Evolutionary conservation across 1,284 basidiomycete genomes (phyloP), one percentile per base, ranked within the genome.

Genomic region (Fistulinella cinereoalba): DNA sequence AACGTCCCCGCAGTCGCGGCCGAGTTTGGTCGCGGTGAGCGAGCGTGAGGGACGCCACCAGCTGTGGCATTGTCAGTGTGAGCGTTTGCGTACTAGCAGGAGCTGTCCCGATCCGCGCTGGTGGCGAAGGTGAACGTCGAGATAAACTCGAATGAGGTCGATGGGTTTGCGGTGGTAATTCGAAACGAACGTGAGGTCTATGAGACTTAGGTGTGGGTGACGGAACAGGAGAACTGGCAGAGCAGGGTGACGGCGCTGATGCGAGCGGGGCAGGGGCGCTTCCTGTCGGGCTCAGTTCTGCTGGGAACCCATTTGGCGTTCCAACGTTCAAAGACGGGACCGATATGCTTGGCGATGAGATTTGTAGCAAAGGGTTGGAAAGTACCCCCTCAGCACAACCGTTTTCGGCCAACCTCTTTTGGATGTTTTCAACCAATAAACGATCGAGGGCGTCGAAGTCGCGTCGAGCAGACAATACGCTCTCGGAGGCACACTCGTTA

Each of bases 41-140:
- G 37, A 64, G 57, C 1, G 43, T 64, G 15, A 64, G 56, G 12
- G 58, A 52, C 19, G 62, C 62, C n/a, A 67, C 64, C 12, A 64
- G 64, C 37, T 64, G 62, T 0, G 65, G 56, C 43, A 66, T 62
- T 3, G 65, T 54, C 56, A 64, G 49, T 19, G 53, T 52, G 44
- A 51, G 50, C 19, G 40, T 51, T 24, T 44, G 58, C 10, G 37
- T 19, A 4, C 42, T 44, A 18, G 41, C 9, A 12, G 51, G 12
- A 6, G 44, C 18, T 2, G 47, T 15, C 12, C 52, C 51, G 6
- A 46, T 42, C 44, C 53, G 58, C 40, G 49, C 39, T 1, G 64
- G 62, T 37, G 62, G 64, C 8, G 64, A 65, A 9, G 61, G 61
- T 8, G 62, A 65, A 28, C 65, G 65, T 45, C 50, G 53, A 37